Evolutionary conservation across 257 asterid species (phyloP).

Genomic region (Gentiana dahurica): DNA sequence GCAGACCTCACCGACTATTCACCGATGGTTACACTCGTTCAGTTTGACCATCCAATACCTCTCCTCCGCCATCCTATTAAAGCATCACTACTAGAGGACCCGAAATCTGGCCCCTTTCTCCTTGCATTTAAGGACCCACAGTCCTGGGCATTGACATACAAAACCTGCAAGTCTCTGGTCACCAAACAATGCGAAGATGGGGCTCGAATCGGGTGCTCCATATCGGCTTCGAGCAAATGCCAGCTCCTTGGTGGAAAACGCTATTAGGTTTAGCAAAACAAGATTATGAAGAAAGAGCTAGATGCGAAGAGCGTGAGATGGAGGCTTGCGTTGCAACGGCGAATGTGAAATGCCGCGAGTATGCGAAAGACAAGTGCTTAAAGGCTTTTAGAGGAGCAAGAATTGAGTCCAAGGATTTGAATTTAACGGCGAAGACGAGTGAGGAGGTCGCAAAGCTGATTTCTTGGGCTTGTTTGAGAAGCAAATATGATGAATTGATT

Average conservation of each 20-base stretch:
- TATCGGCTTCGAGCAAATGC: constrained; percentile 74
- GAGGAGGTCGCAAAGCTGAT: constrained; percentile 48
- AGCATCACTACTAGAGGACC: constrained; percentile 34
- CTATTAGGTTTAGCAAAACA: constrained; percentile 30
- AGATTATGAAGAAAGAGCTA: constrained; percentile 45
- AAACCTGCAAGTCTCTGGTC: constrained; percentile 38
- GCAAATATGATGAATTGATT: constrained; percentile 15
- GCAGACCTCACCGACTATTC: constrained; percentile 53
- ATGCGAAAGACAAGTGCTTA: constrained; percentile 53
- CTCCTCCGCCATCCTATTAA: constrained; percentile 64
- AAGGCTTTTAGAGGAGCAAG: constrained; percentile 54
- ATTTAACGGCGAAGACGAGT: constrained; percentile 26
- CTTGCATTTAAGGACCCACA: constrained; percentile 59
- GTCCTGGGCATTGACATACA: constrained; percentile 59
- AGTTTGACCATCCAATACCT: constrained; percentile 50
- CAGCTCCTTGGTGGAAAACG: constrained; percentile 75
- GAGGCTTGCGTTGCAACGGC: constrained; percentile 49
- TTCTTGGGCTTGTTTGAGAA: constrained; percentile 38
- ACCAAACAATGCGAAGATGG: constrained; percentile 68
- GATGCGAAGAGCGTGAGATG: constrained; percentile 82
- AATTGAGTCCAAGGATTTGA: constrained; percentile 32
- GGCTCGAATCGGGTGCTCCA: constrained; percentile 81
- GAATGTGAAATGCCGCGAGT: constrained; percentile 38
- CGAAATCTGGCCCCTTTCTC: constrained; percentile 41
- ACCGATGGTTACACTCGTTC: constrained; percentile 44